Percentiles rank a stretch among this genome's conserved stretches.
Evolutionary conservation across 768 basidiomycete genomes (phyloP).

Genomic region (Pholiota microspora): DNA sequence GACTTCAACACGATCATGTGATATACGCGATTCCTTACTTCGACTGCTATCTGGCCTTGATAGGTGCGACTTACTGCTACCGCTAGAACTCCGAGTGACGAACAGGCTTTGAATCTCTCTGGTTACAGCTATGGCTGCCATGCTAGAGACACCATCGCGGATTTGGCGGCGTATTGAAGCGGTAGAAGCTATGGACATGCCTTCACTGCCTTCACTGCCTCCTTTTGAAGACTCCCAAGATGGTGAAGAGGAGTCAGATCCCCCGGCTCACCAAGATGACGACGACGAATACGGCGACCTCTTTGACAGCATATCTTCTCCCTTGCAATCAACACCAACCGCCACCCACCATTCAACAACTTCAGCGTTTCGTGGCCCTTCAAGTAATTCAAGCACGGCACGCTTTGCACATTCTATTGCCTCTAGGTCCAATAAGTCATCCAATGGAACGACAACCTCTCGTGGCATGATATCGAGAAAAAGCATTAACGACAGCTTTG

Average conservation of each 20-base stretch:
- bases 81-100: no score
- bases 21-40: slow-evolving; percentile 9
- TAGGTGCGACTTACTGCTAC: no score
- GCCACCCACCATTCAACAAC: slow-evolving; percentile 42
- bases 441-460: slow-evolving; percentile 27
- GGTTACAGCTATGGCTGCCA: slow-evolving; percentile 42
- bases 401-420: slow-evolving; percentile 48
- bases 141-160: slow-evolving; percentile 80
- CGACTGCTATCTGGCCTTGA: no score
- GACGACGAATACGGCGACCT: slow-evolving; percentile 41
- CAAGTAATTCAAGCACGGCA: slow-evolving; percentile 45
- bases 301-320: slow-evolving; percentile 39
- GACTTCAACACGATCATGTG: slow-evolving; percentile 26
- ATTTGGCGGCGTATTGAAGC: slow-evolving; percentile 84
- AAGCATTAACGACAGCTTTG: slow-evolving; percentile 50
- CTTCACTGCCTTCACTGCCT: slow-evolving; percentile 78
- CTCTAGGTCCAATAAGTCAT: slow-evolving; percentile 54
- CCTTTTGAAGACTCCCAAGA: slow-evolving; percentile 63
- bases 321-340: slow-evolving; percentile 68
- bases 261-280: slow-evolving; percentile 25
- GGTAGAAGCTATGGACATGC: slow-evolving; percentile 72
- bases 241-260: slow-evolving; percentile 27
- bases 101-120: no score
- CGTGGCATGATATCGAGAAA: slow-evolving; percentile 29
- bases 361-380: slow-evolving; percentile 45